Evolutionary conservation across 129 eudicot genomes (phyloP).

Genomic region (Arctium minus): DNA sequence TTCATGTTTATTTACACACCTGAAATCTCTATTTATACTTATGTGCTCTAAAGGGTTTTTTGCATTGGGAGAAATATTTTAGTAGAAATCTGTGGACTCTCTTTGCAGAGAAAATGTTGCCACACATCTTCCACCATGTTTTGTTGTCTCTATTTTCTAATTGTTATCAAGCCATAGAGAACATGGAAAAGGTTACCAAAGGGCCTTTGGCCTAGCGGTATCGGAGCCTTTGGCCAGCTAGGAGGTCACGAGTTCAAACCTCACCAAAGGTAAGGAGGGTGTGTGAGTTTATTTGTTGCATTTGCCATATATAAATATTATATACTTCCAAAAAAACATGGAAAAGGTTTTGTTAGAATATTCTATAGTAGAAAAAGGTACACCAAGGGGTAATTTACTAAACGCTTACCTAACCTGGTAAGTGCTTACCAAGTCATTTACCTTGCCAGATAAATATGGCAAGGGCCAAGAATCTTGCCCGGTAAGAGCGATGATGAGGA

Average conservation of each 20-base stretch:
- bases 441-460: too few species aligned
- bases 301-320: too few species aligned
- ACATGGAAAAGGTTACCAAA: not conserved
- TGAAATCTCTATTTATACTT: not conserved
- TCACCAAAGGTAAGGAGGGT: too few species aligned
- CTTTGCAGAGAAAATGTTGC: not conserved
- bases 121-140: not conserved
- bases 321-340: too few species aligned
- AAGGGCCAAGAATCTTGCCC: too few species aligned
- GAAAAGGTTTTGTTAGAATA: too few species aligned
- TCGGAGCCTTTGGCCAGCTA: too few species aligned
- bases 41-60: not conserved
- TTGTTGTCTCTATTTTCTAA: not conserved
- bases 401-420: too few species aligned
- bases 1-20: not conserved
- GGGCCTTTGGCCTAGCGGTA: not conserved
- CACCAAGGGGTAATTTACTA: not conserved
- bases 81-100: not conserved
- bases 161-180: not conserved
- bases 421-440: too few species aligned
- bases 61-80: not conserved
- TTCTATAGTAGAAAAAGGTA: not conserved
- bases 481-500: too few species aligned
- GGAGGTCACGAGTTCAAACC: too few species aligned
- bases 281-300: too few species aligned